A percentile compares a stretch with the other conserved stretches of the same genome.
Evolutionary conservation across 2,329 filamentous ascomycete species (phyloP).

Genomic region (Cytospora paraplurivora): DNA sequence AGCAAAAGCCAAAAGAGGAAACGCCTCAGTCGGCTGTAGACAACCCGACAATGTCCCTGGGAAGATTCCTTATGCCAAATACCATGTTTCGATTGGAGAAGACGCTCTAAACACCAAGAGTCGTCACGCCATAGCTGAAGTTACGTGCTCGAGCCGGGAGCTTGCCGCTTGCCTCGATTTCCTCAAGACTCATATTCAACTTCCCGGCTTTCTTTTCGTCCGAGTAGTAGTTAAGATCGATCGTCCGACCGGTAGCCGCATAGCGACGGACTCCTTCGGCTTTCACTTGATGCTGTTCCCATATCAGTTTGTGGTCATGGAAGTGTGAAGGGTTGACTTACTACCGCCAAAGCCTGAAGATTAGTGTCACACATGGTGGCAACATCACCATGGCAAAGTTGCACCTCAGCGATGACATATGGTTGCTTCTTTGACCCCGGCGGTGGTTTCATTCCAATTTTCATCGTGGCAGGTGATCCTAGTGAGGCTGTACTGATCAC

Average conservation of each 20-base stretch:
- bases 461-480: conserved; percentile 60
- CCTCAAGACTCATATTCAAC: background rate
- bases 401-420: conserved; percentile 40
- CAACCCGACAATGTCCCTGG: too few species aligned
- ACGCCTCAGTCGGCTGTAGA: too few species aligned
- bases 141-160: conserved; percentile 7
- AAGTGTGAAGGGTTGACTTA: conserved; percentile 33
- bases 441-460: conserved; percentile 30
- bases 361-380: conserved; percentile 55
- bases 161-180: conserved; percentile 3
- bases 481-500: conserved; percentile 64
- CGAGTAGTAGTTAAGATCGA: conserved; percentile 19
- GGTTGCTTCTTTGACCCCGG: conserved; percentile 27
- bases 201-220: background rate
- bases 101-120: background rate
- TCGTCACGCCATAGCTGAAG: conserved; percentile 12
- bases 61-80: background rate
- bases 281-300: conserved; percentile 20
- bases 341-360: conserved; percentile 63
- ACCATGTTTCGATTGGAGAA: background rate
- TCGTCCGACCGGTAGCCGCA: conserved; percentile 21
- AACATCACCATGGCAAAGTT: conserved; percentile 64
- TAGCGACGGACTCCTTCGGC: conserved; percentile 16
- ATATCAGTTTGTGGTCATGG: conserved; percentile 29
- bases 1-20: too few species aligned